A percentile compares a stretch with the other conserved stretches of the same genome.
phyloP scores from a whole-genome alignment of 495 filamentous ascomycete genomes.

The Podospora comata region DNA sequence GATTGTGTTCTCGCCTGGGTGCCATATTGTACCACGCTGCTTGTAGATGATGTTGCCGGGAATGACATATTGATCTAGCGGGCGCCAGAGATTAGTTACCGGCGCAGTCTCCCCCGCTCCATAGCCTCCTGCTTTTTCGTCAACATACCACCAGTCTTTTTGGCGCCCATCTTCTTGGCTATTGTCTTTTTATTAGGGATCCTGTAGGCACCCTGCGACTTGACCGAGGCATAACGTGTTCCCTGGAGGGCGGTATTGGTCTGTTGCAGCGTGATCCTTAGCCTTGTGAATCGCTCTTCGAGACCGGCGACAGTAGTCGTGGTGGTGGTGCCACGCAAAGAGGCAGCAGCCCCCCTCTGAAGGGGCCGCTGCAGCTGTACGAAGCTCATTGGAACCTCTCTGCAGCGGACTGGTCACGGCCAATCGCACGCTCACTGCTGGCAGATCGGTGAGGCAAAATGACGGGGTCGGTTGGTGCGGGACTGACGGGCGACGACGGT shows the following conservation, averaged over 20 bases:
- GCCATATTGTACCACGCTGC: constrained; percentile 93
- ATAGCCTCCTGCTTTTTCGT: not conserved
- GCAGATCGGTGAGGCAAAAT: constrained; percentile 1
- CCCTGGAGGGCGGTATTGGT: constrained; percentile 41
- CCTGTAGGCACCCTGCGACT: constrained; percentile 82
- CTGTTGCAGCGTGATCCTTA: constrained; percentile 16
- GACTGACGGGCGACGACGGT: constrained; percentile 12
- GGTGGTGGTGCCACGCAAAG: constrained; percentile 6
- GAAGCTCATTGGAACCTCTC: constrained; percentile 44
- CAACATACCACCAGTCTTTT: constrained; percentile 74
- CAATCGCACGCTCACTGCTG: constrained; percentile 13
- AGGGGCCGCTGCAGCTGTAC: constrained; percentile 52
- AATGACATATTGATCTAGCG: constrained; percentile 77
- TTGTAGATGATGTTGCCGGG: constrained; percentile 97
- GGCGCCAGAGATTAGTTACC: constrained; percentile 5
- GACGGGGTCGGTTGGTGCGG: not conserved
- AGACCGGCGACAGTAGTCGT: constrained; percentile 2
- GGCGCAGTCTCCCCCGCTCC: not conserved
- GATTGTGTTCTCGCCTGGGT: constrained; percentile 84
- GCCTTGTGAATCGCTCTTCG: constrained; percentile 27
- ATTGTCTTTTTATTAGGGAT: constrained; percentile 75
- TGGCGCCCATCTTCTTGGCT: constrained; percentile 91
- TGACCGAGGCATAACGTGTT: constrained; percentile 75
- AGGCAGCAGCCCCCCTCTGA: constrained; percentile 34
- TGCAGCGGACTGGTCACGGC: constrained; percentile 11